Percentiles rank a stretch among this genome's conserved stretches.
These are phyloP conservation scores for Tylopilus rubrobrunneus DNA, from an alignment of 768 basidiomycete genomes.

Conservation along the genomic window DNA sequence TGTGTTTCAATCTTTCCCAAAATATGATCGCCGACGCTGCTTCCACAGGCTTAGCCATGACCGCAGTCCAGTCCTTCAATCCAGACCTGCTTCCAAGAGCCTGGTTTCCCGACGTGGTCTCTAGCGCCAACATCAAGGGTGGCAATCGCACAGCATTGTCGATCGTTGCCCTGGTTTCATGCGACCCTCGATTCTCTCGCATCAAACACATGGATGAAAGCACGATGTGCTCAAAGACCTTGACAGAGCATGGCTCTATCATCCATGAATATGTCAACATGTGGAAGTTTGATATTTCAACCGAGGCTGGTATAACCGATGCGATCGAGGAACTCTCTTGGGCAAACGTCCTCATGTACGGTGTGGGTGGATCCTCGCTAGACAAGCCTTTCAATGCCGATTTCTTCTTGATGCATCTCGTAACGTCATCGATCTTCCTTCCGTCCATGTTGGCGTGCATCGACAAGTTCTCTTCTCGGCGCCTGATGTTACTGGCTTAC, in stretches of 20 bases:
- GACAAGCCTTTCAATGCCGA: conserved; percentile 56
- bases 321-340: conserved; percentile 65
- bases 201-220: conserved; percentile 24
- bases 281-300: conserved; percentile 42
- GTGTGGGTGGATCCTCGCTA: conserved; percentile 47
- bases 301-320: conserved; percentile 36
- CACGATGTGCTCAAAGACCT: conserved; percentile 27
- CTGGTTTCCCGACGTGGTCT: conserved; percentile 23
- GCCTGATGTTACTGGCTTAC: conserved; percentile 28
- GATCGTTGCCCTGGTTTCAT: conserved; percentile 50
- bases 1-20: conserved; percentile 33
- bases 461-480: conserved; percentile 22
- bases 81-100: conserved; percentile 15
- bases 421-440: conserved; percentile 64
- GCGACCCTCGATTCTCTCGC: conserved; percentile 39
- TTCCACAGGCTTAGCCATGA: conserved; percentile 50
- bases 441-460: conserved; percentile 44
- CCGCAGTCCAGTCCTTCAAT: conserved; percentile 32
- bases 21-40: conserved; percentile 21
- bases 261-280: conserved; percentile 40
- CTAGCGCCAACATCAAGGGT: conserved; percentile 1
- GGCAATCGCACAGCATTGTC: conserved; percentile 37
- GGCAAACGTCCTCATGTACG: conserved; percentile 55
- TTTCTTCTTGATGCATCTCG: conserved; percentile 68
- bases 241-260: conserved; percentile 33